Evolutionary conservation across 164 flowering plant genomes (phyloP).

Genomic region (Protea cynaroides): DNA sequence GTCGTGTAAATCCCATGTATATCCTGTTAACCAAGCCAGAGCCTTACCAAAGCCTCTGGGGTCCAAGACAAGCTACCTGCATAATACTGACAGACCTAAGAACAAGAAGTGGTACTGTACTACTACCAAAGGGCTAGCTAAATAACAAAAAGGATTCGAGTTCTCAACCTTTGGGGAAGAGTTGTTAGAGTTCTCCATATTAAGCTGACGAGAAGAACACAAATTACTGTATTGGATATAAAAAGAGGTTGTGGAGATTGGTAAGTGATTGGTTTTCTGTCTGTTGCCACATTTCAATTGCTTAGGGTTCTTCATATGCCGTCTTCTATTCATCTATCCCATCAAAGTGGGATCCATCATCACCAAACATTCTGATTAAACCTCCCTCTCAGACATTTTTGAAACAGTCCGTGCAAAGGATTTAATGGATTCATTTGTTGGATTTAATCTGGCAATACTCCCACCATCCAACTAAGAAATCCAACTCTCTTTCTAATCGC

Average conservation of each 20-base stretch:
- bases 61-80: too few relatives aligned
- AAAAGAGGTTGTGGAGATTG: constrained; percentile 12
- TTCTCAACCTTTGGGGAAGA: constrained; percentile 27
- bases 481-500: neutral
- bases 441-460: neutral
- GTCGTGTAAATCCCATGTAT: too few relatives aligned
- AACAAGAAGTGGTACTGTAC: too few relatives aligned
- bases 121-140: neutral
- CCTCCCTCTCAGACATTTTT: constrained; percentile 29
- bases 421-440: neutral
- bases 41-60: too few relatives aligned
- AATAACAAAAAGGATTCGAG: neutral
- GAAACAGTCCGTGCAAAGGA: too few relatives aligned
- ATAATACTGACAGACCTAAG: too few relatives aligned
- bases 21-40: too few relatives aligned
- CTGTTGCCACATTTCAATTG: constrained; percentile 35
- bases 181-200: constrained; percentile 6
- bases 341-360: neutral
- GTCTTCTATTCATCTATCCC: neutral
- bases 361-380: constrained; percentile 58
- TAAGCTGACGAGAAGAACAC: neutral
- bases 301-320: constrained; percentile 19
- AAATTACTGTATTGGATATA: constrained; percentile 13
- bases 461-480: neutral
- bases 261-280: constrained; percentile 16